Conservation (phyloP, 768 basidiomycete genomes). For the Gyrodon lividus region DNA sequence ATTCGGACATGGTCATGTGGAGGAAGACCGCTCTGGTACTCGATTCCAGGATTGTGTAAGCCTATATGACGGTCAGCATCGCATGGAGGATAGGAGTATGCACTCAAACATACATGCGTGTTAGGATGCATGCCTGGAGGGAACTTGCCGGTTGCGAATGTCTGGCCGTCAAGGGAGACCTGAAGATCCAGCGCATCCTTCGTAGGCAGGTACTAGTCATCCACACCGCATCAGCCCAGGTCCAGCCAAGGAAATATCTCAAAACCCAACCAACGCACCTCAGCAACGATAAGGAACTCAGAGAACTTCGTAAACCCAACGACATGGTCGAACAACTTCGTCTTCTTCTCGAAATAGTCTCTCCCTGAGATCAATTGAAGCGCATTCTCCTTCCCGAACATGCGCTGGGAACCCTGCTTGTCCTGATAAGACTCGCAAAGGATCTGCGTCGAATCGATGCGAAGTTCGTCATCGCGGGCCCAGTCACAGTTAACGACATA, state of each 20-base stretch:
- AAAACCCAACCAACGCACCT: slow-evolving; percentile 49
- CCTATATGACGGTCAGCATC: slow-evolving; percentile 41
- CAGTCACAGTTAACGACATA: slow-evolving; percentile 93
- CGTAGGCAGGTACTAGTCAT: slow-evolving; percentile 47
- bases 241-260: neutral
- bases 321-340: slow-evolving; percentile 78
- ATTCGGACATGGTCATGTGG: slow-evolving; percentile 90
- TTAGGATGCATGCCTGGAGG: slow-evolving; percentile 88
- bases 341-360: slow-evolving; percentile 69
- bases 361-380: slow-evolving; percentile 77
- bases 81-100: neutral
- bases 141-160: slow-evolving; percentile 85
- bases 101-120: slow-evolving; percentile 71
- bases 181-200: slow-evolving; percentile 74
- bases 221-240: slow-evolving; percentile 23
- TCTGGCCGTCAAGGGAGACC: slow-evolving; percentile 87
- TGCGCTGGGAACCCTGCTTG: slow-evolving; percentile 77
- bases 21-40: slow-evolving; percentile 91
- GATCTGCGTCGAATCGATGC: slow-evolving; percentile 84
- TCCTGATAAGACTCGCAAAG: slow-evolving; percentile 85
- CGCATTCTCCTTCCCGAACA: slow-evolving; percentile 56
- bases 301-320: slow-evolving; percentile 98
- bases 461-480: slow-evolving; percentile 77
- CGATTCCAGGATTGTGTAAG: slow-evolving; percentile 94
- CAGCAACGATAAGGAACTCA: slow-evolving; percentile 93